These are phyloP conservation scores for Pleurotus eryngii DNA, from an alignment of 768 basidiomycete species.

Conservation along the genomic window DNA sequence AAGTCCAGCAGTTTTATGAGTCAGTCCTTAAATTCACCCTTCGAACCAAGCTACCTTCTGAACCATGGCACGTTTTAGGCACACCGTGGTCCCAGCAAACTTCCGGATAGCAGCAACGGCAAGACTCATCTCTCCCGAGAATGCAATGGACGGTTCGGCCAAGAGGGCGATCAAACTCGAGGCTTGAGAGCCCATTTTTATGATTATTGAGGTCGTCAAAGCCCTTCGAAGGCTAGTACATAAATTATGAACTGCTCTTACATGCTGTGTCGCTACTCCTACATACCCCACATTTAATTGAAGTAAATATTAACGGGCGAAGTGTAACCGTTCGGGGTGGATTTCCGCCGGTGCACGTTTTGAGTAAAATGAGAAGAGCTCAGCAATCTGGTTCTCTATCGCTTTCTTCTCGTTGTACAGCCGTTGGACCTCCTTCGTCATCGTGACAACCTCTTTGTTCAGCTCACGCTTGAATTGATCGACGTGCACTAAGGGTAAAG, in stretches of 20 bases:
- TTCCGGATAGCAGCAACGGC: conserved; percentile 83
- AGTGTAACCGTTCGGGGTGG: too few species aligned
- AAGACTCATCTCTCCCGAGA: conserved; percentile 48
- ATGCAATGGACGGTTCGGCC: not conserved
- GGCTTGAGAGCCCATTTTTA: conserved; percentile 2
- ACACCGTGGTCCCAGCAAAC: conserved; percentile 70
- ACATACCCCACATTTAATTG: too few species aligned
- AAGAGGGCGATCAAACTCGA: not conserved
- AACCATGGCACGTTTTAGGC: conserved; percentile 37
- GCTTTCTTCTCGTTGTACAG: conserved; percentile 62
- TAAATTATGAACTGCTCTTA: too few species aligned
- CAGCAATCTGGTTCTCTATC: conserved; percentile 69
- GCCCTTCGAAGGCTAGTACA: too few species aligned
- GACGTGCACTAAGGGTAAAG: conserved; percentile 57
- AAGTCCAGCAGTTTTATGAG: conserved; percentile 71
- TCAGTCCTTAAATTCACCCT: conserved; percentile 26
- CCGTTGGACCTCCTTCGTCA: conserved; percentile 71
- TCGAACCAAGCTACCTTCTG: conserved; percentile 6
- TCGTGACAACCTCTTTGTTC: conserved; percentile 65
- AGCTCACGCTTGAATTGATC: conserved; percentile 86
- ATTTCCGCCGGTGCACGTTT: conserved; percentile 46
- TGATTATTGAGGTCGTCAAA: too few species aligned
- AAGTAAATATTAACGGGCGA: too few species aligned
- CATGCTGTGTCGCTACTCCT: too few species aligned
- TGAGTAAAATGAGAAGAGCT: conserved; percentile 69